These are phyloP conservation scores for Lodderomyces jiufengensis DNA, from an alignment of 1,139 yeast species.

Conservation along the genomic window DNA sequence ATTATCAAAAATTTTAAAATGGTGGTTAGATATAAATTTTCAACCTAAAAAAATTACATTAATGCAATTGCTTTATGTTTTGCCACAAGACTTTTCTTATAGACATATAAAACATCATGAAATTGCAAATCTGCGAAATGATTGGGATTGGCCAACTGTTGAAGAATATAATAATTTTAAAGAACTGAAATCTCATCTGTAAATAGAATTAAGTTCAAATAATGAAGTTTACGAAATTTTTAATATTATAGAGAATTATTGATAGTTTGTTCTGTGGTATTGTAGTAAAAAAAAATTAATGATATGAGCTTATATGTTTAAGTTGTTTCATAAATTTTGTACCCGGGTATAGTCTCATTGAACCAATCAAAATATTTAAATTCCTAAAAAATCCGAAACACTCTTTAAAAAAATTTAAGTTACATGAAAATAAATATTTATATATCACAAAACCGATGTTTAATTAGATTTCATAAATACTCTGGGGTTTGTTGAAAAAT, in stretches of 20 bases:
- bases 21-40: conserved; percentile 57
- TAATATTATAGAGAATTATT: too few relatives aligned
- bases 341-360: neutral
- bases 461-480: too few relatives aligned
- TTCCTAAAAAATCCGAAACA: conserved; percentile 4
- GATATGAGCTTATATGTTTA: too few relatives aligned
- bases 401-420: too few relatives aligned
- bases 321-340: too few relatives aligned
- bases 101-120: conserved; percentile 41
- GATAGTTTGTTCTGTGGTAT: too few relatives aligned
- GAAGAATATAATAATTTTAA: conserved; percentile 14
- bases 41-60: conserved; percentile 42
- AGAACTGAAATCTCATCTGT: conserved; percentile 2
- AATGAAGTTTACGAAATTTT: neutral
- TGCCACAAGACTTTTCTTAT: conserved; percentile 38
- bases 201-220: neutral
- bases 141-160: conserved; percentile 28
- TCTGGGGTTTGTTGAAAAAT: neutral
- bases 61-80: conserved; percentile 31
- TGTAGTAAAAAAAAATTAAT: too few relatives aligned
- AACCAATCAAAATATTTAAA: conserved; percentile 1
- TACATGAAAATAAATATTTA: too few relatives aligned
- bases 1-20: conserved; percentile 47
- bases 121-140: conserved; percentile 16
- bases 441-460: too few relatives aligned